phyloP scores from a whole-genome alignment of 1,284 basidiomycete genomes.

The Fomitiporia mediterranea region DNA sequence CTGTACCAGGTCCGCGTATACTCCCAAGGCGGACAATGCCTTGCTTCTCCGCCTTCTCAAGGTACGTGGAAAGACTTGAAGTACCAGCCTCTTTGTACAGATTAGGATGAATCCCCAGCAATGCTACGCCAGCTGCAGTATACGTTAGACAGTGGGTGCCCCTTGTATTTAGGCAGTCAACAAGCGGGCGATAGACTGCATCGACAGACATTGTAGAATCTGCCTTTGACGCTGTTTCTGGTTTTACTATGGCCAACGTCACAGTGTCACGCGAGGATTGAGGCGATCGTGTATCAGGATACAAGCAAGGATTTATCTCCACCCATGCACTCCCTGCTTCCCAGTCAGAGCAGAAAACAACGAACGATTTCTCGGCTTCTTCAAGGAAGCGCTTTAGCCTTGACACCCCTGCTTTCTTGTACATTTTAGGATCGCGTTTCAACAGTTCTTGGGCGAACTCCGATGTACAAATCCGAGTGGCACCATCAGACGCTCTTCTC shows the following conservation, averaged over 20 bases:
- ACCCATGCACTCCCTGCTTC: slow-evolving; percentile 28
- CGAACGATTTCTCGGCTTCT: slow-evolving; percentile 39
- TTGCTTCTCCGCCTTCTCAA: slow-evolving; percentile 1
- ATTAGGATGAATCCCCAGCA: too few species aligned
- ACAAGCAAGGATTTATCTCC: neutral
- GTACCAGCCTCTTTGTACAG: slow-evolving; percentile 8
- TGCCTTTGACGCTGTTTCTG: neutral
- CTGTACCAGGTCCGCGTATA: neutral
- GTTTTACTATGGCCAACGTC: too few species aligned
- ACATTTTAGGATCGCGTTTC: slow-evolving; percentile 33
- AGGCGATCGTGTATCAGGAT: too few species aligned
- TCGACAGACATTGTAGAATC: neutral
- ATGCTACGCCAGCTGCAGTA: slow-evolving; percentile 3
- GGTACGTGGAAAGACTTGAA: slow-evolving; percentile 4
- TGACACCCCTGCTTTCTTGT: slow-evolving; percentile 38
- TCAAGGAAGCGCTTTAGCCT: slow-evolving; percentile 43
- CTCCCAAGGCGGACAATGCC: slow-evolving; percentile 14
- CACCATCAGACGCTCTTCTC: slow-evolving; percentile 28
- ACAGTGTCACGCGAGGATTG: too few species aligned
- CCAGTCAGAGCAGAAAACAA: slow-evolving; percentile 36
- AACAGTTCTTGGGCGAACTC: slow-evolving; percentile 35
- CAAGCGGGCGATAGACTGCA: neutral
- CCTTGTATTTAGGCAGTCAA: neutral
- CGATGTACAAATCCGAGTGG: slow-evolving; percentile 35
- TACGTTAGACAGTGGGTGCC: neutral